A percentile compares a stretch with the other conserved stretches of the same genome.
Evolutionary conservation across 345 rosid species (phyloP).

Genomic region (Turnera subulata): DNA sequence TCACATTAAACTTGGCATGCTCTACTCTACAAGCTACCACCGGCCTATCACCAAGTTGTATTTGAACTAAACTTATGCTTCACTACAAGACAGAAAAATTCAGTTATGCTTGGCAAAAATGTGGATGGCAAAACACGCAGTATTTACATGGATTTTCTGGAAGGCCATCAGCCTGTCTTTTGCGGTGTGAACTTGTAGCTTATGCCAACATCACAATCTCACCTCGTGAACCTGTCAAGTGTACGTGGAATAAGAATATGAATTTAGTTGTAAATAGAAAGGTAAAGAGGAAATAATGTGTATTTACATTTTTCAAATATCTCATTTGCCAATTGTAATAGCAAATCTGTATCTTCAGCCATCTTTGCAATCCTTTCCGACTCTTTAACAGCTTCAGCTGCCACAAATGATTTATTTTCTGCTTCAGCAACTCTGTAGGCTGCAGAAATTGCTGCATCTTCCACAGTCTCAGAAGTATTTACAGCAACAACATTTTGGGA

Average conservation of each 20-base stretch:
- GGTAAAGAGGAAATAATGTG: neutral
- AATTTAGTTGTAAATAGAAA: neutral
- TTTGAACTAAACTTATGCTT: too few species aligned
- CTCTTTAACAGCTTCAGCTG: slow-evolving; percentile 72
- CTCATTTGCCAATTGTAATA: slow-evolving; percentile 45
- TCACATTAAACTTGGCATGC: too few species aligned
- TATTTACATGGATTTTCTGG: slow-evolving; percentile 25
- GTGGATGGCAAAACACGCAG: neutral
- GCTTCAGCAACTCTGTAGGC: slow-evolving; percentile 74
- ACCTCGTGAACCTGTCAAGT: slow-evolving; percentile 41
- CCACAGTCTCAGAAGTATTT: slow-evolving; percentile 32
- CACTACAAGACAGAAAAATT: too few species aligned
- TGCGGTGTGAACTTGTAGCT: too few species aligned
- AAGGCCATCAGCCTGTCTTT: slow-evolving; percentile 9
- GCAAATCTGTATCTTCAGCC: slow-evolving; percentile 47
- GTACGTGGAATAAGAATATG: neutral
- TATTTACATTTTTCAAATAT: slow-evolving; percentile 49
- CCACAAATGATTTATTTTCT: slow-evolving; percentile 64
- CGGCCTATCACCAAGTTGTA: too few species aligned
- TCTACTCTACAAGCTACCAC: too few species aligned
- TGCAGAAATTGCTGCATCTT: slow-evolving; percentile 57
- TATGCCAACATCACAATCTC: slow-evolving; percentile 18
- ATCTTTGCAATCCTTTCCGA: slow-evolving; percentile 58
- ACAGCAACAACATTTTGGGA: slow-evolving; percentile 14
- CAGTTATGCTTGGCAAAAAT: neutral